Base-by-base conservation (phyloP, 192 early-diverging fungal genomes). In the Lobosporangium transversale region DNA sequence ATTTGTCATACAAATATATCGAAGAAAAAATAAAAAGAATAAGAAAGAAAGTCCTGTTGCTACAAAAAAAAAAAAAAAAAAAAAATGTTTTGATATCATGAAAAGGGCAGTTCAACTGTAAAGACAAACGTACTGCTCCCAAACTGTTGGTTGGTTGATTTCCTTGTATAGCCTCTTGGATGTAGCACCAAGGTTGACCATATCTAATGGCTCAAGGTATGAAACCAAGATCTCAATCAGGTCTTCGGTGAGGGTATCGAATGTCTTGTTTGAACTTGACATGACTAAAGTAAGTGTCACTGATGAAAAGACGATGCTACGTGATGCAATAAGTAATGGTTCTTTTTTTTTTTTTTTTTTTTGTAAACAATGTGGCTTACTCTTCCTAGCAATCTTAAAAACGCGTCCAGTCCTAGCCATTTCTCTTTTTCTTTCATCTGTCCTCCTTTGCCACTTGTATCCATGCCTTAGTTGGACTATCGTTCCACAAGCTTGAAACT, bases 141-240 rank as follows among this genome's bases (percentile, higher is more conserved):
- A 80, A 26, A 80, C 40, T 35, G 54, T 43, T 20, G 45, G 59
- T 8, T 49, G 58, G 66, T 53, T 67, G 57, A 75, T 43, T 31
- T 44, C n/a, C 26, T 55, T 51, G 23, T 69, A 32, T 11, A 80
- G 52, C 12, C 53, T 59, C 23, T 65, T 74, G 36, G 54, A 80
- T 20, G 79, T 73, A 7, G 62, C 57, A 2, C 65, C 66, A 20
- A 80, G 66, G 24, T 74, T 36, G 15, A 73, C 58, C 56, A 80
- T 36, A 53, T 80, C 79, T 23, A 44, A n/a, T 30, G 79, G 70
- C 43, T 80, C 79, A 17, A 80, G 53, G 64, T 76, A 76, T 33
- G 73, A 76, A 4, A 59, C 63, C 45, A 76, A 50, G 58, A 67
- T 53, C 45, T 61, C 64, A 32, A 76, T 58, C 45, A 76, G 33